Evolutionary conservation across 306 rosid species (phyloP).

Genomic region (Trichosanthes truncata): DNA sequence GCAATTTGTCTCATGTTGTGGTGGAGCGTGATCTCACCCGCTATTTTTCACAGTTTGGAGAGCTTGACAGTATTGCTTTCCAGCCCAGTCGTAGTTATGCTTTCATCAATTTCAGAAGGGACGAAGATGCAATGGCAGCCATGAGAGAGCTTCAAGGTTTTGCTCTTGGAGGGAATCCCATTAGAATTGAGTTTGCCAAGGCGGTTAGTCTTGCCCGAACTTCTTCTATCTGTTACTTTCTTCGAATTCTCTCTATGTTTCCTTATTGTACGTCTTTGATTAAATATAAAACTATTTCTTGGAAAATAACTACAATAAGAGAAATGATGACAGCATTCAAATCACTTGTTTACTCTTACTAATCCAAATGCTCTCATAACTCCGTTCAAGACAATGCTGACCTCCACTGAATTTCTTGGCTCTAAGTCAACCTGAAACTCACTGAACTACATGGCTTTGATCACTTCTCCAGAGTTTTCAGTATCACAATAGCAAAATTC

Average conservation of each 20-base stretch:
- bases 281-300: neutral
- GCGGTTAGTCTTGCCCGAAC: slow-evolving; percentile 90
- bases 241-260: slow-evolving; percentile 24
- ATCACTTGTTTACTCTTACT: neutral
- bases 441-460: neutral
- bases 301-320: neutral
- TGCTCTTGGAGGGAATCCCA: slow-evolving; percentile 62
- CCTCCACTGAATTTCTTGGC: slow-evolving; percentile 3
- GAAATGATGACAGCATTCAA: neutral
- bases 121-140: slow-evolving; percentile 78
- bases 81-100: slow-evolving; percentile 85
- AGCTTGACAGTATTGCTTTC: slow-evolving; percentile 68
- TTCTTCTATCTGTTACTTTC: slow-evolving; percentile 34
- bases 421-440: neutral
- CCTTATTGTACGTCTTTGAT: slow-evolving; percentile 10
- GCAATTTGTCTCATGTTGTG: slow-evolving; percentile 54
- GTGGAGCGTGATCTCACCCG: slow-evolving; percentile 55
- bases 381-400: neutral
- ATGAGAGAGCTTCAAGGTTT: slow-evolving; percentile 64
- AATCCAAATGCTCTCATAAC: neutral
- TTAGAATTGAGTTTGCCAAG: slow-evolving; percentile 92
- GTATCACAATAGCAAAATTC: neutral
- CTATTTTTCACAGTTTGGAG: slow-evolving; percentile 62
- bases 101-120: slow-evolving; percentile 61
- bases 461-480: slow-evolving; percentile 5